Conservation (phyloP, 1,284 basidiomycete genomes). For the Kwoniella shivajii region DNA sequence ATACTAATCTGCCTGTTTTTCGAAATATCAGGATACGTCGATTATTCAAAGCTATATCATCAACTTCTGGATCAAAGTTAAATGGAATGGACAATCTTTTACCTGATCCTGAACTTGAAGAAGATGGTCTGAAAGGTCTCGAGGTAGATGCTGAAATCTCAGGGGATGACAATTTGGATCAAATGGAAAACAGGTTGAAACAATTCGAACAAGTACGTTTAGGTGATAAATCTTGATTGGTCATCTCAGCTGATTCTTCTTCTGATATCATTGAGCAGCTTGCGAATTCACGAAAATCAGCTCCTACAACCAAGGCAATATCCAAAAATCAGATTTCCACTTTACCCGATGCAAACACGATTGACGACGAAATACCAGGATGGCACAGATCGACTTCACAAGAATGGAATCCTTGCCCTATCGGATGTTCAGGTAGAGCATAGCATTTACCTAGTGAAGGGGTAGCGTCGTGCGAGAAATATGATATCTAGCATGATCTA, state of each 20-base stretch:
- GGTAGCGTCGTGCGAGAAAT: not conserved
- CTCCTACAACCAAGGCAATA: too few relatives aligned
- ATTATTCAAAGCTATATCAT: not conserved
- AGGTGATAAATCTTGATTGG: not conserved
- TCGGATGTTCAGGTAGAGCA: conserved; percentile 7
- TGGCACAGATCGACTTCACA: conserved; percentile 14
- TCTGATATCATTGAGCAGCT: too few relatives aligned
- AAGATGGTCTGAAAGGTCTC: conserved; percentile 12
- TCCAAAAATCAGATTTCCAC: too few relatives aligned
- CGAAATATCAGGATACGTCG: not conserved
- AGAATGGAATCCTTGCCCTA: conserved; percentile 17
- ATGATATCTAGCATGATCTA: not conserved
- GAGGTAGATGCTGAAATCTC: conserved; percentile 9
- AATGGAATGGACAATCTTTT: conserved; percentile 1
- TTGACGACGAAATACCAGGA: conserved; percentile 5
- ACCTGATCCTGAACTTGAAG: not conserved
- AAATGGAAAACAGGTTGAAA: conserved; percentile 22
- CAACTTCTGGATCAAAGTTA: not conserved
- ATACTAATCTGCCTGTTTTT: not conserved
- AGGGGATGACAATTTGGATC: conserved; percentile 3
- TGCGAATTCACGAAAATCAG: too few relatives aligned
- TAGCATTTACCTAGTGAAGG: not conserved
- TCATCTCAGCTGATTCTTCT: not conserved
- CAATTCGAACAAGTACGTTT: conserved; percentile 22
- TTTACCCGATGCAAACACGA: not conserved